Base-by-base conservation (phyloP, 1,139 yeast genomes). In the Pichia kudriavzevii region DNA sequence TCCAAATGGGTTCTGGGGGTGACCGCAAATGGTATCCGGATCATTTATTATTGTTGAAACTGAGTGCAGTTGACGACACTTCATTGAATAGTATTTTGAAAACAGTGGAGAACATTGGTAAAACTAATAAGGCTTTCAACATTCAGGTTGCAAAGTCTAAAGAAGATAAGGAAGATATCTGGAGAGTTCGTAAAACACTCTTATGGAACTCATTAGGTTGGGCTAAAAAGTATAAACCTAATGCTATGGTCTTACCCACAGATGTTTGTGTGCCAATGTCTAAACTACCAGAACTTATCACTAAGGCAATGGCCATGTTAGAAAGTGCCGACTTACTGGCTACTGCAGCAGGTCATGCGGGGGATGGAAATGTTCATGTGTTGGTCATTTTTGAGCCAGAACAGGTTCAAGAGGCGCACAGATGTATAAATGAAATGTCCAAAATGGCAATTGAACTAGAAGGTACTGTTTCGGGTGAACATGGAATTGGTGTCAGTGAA, bases 41-140 rank as follows among this genome's bases (percentile, higher is more conserved):
- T 41, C 91, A 94, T n/a, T 75, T 94, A 0, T 58, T 85, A 29
- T 70, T 83, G 45, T 69, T 83, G 58, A 83, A 83, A 56, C 60
- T 84, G 35, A 87, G 94, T 26, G 93, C 91, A 1, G 37, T 45
- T 18, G 53, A 63, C 16, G 45, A 56, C 13, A 34, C 22, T 10
- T 40, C 53, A 2, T 32, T 55, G 23, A 41, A 44, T 17, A 55
- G 52, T 29, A 38, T 42, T 8, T 32, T 50, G 12, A 35, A 41
- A 11, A 38, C 33, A 5, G 52, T 57, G n/a, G 38, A 41, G 13
- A 22, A 36, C 4, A 44, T 57, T 22, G 53, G 55, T 8, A 34
- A 43, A 17, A 25, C 34, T 3, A 53, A 55, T 32, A 42, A 47
- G 10, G 60, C 54, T 1, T 53, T 55, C 34, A 55, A 57, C 24